Evolutionary conservation across 106 monocot genomes (phyloP), one percentile per base, ranked within the genome.

Genomic region (Dendrobium nobile): DNA sequence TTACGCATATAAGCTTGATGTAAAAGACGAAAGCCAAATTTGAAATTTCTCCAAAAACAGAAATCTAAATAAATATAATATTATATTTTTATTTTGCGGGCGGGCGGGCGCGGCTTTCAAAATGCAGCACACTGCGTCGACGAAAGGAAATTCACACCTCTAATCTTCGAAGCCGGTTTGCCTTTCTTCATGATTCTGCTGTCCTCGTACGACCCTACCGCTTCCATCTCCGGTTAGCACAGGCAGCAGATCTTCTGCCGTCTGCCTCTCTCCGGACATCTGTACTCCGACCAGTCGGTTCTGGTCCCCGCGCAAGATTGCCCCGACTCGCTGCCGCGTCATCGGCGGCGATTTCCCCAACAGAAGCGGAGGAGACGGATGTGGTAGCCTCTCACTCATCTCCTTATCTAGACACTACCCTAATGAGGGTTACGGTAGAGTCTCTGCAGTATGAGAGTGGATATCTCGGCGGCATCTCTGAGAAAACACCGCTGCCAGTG

Each of bases 401-500:
- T 18, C 31, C 74, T 72, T 31, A 73, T n/a, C 24, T 67, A 16
- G 19, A 5, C 37, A 43, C 10, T 2, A 55, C 54, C 4, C 48
- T 87, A 72, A 79, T 72, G 79, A 85, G 77, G 68, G 90, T 84
- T 1, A 56, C 84, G 0, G 0, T 80, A 4, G 88, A 88, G 8
- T 91, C 91, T 9, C 73, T 91, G 80, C 84, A 83, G 80, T 91
- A 91, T 41, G 86, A 84, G 67, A 91, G 88, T 78, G 91, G 88
- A 2, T 84, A 40, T 56, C 84, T 91, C 4, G 91, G 91, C 2
- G 86, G 84, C 9, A 82, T 86, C 33, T 84, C 90, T 54, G 88
- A 84, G 55, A 54, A 68, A 77, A 79, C 82, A 10, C 16, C 4
- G 47, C 75, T 54, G 16, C 16, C 41, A 9, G 77, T 16, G 19